Base-by-base conservation (phyloP, 345 rosid genomes). In the Eutrema heterophyllum region DNA sequence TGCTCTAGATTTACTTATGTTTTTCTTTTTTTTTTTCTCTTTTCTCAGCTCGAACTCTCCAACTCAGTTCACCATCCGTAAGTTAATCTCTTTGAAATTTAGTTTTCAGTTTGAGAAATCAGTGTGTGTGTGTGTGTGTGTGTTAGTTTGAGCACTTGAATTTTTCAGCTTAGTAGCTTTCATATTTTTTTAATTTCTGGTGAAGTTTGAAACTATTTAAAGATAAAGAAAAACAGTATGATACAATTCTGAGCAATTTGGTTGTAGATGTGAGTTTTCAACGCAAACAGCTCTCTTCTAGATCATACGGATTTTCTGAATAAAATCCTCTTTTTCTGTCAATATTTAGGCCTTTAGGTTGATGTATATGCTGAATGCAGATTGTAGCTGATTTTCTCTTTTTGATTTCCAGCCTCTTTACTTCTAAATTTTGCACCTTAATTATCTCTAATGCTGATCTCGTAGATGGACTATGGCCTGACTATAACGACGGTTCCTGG, bases 401-500 rank as follows among this genome's bases (percentile, higher is more conserved):
- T 21, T 1, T 21, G 24, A 21, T 46, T 64, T 30, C 5, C 41
- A 15, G 33, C 16, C 45, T 38, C 27, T 60, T 13, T 39, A 39
- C 32, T 21, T 62, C 0, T 7, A 21, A 10, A 29, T 30, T 14
- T 21, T 59, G 45, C 33, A 46, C 7, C 3, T 44, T 75, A 40
- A 51, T 52, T 1, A 13, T 53, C 10, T 61, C 10, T 11, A 9
- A 32, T 52, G 43, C 43, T 62, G 14, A 59, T 73, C 50, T 62
- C 36, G 73, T 80, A 93, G 98, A 93, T 86, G 98, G 98, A 51
- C 40, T 93, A n/a, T 93, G 98, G 98, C 94, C 97, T 40, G 92
- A 93, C 74, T 93, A 93, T 76, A 91, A 91, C 58, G 98, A 93
- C 69, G 98, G 96, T 73, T 84, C 87, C 15, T 93, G 92, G 91